Base-by-base conservation (phyloP, 331 rosid species). In the Rhamnella rubrinervis region DNA sequence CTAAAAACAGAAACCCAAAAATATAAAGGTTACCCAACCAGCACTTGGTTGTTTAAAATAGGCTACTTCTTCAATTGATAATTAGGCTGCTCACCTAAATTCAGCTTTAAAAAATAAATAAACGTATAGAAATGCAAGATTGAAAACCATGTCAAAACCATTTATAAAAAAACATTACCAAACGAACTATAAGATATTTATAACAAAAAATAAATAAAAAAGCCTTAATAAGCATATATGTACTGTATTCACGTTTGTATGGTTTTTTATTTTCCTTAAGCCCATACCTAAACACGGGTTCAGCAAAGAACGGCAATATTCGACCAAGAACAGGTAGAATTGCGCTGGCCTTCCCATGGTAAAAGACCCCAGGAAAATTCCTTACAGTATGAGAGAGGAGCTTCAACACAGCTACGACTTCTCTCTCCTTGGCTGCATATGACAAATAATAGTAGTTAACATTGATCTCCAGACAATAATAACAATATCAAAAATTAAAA, bases 321-420 rank as follows among this genome's bases (percentile, higher is more conserved):
- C 87, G 95, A 52, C 89, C 95, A 40, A 89, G 19, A 61, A 85
- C 64, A 0, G 97, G 98, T 44, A 87, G 63, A 65, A 89, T 17
- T 6, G 91, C 83, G 63, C 79, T 46, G 59, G 97, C 73, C 71
- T 76, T 72, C 62, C 96, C 96, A 63, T 81, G 91, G 82, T 67
- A 81, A 71, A 89, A 93, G 4, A 89, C 98, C 12, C 91, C 93
- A 18, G 96, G 96, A 72, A 88, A 89, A 59, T 89, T 81, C 70
- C 74, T 80, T 1, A 91, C 89, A 4, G 81, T 75, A 73, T 79
- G 86, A 55, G 95, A 81, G 59, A 91, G 78, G 16, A 93, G 96
- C 85, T 83, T 93, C 53, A 91, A 73, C 0, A 89, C 87, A 2
- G 98, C 96, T 25, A 77, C 77, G 1, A 83, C 93, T 75, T 89